Evolutionary conservation across 495 filamentous ascomycete genomes (phyloP).

Genomic region (Neurospora tetrasperma): DNA sequence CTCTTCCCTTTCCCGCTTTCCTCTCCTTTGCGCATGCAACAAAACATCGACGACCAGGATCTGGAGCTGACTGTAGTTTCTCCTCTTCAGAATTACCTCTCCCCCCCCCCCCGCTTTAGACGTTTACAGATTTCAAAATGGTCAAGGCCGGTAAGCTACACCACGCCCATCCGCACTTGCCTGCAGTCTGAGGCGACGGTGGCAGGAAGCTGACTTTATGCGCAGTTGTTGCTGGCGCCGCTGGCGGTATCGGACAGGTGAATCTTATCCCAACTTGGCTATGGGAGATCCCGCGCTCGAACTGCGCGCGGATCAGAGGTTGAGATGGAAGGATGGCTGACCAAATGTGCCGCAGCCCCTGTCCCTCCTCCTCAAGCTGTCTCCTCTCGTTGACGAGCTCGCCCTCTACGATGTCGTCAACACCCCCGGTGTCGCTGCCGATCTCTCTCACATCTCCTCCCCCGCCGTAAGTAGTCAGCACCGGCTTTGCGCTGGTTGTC

Average conservation of each 20-base stretch:
- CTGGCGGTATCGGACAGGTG: constrained; percentile 98
- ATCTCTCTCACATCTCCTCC: constrained; percentile 95
- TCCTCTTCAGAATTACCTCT: constrained; percentile 12
- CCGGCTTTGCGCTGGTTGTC: background rate
- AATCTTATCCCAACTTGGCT: background rate
- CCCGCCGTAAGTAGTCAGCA: constrained; percentile 57
- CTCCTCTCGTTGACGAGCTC: constrained; percentile 78
- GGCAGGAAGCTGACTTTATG: constrained; percentile 21
- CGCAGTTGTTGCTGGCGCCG: constrained; percentile 85
- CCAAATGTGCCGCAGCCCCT: constrained; percentile 54
- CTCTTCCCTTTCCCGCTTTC: background rate
- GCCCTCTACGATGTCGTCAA: constrained; percentile 98
- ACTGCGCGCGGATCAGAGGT: background rate
- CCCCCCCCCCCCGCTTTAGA: constrained; percentile 13
- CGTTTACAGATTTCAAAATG: constrained; percentile 43
- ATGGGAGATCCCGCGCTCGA: background rate
- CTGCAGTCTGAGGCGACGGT: constrained; percentile 3
- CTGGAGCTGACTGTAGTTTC: constrained; percentile 7
- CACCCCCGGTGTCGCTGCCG: constrained; percentile 88
- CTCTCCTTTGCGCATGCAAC: background rate
- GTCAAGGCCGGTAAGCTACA: constrained; percentile 70
- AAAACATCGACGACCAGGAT: background rate
- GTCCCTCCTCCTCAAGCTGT: constrained; percentile 87
- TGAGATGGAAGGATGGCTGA: constrained; percentile 4
- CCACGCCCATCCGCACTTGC: background rate